Conservation (phyloP, 2,329 filamentous ascomycete genomes). For the Tolypocladium guangdongense region DNA sequence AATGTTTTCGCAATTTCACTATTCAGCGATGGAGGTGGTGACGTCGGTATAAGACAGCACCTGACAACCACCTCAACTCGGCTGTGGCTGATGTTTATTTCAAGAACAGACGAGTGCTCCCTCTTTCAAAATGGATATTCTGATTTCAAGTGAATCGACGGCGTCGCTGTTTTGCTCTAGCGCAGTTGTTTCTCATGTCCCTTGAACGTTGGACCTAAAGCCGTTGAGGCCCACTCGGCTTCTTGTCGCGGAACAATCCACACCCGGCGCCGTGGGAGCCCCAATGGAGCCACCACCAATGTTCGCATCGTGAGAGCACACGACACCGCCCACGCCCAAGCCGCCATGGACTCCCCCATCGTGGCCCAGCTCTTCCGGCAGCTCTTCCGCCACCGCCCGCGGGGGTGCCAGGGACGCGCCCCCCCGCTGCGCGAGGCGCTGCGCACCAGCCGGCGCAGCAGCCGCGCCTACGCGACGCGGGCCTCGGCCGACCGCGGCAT, state of each 20-base stretch:
- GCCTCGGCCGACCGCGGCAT: slow-evolving; percentile 27
- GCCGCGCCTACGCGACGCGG: slow-evolving; percentile 16
- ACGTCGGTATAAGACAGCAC: too few relatives aligned
- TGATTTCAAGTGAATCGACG: too few relatives aligned
- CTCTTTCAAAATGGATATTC: too few relatives aligned
- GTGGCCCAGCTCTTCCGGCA: slow-evolving; percentile 72
- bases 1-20: too few relatives aligned
- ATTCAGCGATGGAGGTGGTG: too few relatives aligned
- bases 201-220: not conserved
- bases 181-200: too few relatives aligned
- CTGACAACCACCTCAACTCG: not conserved
- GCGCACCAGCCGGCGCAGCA: not conserved
- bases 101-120: too few relatives aligned
- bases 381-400: slow-evolving; percentile 58
- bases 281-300: slow-evolving; percentile 1
- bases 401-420: slow-evolving; percentile 19
- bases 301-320: slow-evolving; percentile 4
- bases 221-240: not conserved
- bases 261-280: not conserved
- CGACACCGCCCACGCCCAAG: not conserved
- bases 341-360: slow-evolving; percentile 68
- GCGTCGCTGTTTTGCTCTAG: too few relatives aligned
- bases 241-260: not conserved
- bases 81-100: not conserved
- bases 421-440: not conserved